Evolutionary conservation across 441 rosid genomes (phyloP).

Genomic region (Corymbia calophylla): DNA sequence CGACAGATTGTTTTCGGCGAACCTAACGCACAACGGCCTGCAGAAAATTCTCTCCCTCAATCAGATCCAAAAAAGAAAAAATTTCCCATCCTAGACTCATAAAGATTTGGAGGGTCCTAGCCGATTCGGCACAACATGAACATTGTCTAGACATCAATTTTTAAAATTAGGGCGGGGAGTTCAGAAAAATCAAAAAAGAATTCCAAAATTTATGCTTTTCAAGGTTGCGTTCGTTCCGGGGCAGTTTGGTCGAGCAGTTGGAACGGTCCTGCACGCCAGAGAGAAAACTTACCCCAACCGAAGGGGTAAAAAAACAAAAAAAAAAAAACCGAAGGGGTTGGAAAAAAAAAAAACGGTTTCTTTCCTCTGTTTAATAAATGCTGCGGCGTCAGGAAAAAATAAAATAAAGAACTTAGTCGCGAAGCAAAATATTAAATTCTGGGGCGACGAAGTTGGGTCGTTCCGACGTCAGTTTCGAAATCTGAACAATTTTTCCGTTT

Average conservation of each 20-base stretch:
- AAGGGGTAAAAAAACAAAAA: background rate
- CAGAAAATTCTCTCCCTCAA: too few relatives aligned
- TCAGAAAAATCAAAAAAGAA: background rate
- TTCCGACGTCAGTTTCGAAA: background rate
- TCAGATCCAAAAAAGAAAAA: too few relatives aligned
- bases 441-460: background rate
- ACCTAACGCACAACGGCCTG: too few relatives aligned
- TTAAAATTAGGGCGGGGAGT: background rate
- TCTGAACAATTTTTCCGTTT: background rate
- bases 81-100: background rate
- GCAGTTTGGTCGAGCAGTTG: background rate
- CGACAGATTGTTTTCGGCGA: too few relatives aligned
- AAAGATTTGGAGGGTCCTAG: background rate
- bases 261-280: background rate
- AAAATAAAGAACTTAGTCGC: background rate
- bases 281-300: background rate
- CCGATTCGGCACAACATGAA: background rate
- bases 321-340: background rate
- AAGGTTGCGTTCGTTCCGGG: accelerated
- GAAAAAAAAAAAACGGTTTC: background rate
- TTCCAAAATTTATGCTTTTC: background rate
- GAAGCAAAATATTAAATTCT: background rate
- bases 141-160: background rate
- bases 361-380: background rate
- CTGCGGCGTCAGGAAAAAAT: background rate